These are phyloP conservation scores for Russula earlei DNA, from an alignment of 768 basidiomycete genomes.

Conservation along the genomic window DNA sequence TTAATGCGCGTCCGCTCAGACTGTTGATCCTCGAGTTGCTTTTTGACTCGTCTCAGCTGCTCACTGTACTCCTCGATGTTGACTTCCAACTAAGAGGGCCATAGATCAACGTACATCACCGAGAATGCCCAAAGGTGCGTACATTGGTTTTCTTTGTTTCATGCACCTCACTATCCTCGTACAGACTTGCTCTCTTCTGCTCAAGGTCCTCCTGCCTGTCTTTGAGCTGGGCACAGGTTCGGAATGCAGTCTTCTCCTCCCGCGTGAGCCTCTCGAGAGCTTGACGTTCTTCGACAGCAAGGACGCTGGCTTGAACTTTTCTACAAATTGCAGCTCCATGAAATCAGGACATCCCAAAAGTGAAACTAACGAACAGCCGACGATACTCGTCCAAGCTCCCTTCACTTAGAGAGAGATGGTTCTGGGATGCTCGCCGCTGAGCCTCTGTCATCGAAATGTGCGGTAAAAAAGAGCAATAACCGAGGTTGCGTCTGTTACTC, in stretches of 20 bases:
- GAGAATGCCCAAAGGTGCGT: conserved; percentile 11
- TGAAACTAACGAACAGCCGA: conserved; percentile 40
- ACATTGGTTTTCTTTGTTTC: conserved; percentile 53
- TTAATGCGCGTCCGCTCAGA: conserved; percentile 72
- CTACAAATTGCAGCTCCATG: conserved; percentile 31
- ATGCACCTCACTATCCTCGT: conserved; percentile 42
- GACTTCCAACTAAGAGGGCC: conserved; percentile 41
- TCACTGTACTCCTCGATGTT: conserved; percentile 46
- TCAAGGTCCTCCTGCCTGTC: conserved; percentile 61
- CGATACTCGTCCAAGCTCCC: conserved; percentile 85
- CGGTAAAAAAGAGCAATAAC: conserved; percentile 1
- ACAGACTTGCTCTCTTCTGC: conserved; percentile 46
- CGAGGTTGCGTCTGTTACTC: conserved; percentile 15
- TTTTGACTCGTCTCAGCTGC: conserved; percentile 56
- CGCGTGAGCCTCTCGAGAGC: conserved; percentile 69
- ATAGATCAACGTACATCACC: not conserved
- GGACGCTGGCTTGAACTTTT: conserved; percentile 67
- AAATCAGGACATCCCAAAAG: conserved; percentile 4
- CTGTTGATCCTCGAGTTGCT: conserved; percentile 77
- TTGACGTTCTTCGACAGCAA: conserved; percentile 83
- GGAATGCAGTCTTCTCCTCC: conserved; percentile 67
- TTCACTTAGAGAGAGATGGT: conserved; percentile 71
- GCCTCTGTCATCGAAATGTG: conserved; percentile 41
- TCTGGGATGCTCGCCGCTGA: conserved; percentile 59
- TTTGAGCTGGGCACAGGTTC: conserved; percentile 53